phyloP scores from a whole-genome alignment of 305 asterid species.

The Solanum hybrid region DNA sequence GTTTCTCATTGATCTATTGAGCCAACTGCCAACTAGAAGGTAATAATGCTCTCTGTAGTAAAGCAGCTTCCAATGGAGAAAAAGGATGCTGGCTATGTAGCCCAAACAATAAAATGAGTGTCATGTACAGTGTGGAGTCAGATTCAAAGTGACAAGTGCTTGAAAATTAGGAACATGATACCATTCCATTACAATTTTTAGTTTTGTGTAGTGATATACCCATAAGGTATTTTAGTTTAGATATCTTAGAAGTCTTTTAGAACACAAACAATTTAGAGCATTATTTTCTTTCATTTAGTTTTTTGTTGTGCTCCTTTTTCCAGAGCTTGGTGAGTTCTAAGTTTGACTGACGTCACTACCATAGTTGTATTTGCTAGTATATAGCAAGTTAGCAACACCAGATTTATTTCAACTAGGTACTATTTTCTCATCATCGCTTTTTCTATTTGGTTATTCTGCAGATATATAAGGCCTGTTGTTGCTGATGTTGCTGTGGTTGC shows the following conservation, averaged over 20 bases:
- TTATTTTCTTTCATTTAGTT: background rate
- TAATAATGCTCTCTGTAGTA: conserved; percentile 13
- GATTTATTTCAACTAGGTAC: background rate
- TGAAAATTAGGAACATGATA: background rate
- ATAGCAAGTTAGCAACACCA: background rate
- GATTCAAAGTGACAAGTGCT: background rate
- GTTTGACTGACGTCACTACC: background rate
- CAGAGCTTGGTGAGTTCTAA: background rate
- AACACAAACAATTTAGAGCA: background rate
- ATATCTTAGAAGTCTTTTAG: background rate
- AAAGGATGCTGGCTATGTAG: background rate
- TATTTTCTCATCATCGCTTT: conserved; percentile 1
- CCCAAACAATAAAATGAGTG: background rate
- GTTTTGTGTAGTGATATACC: background rate
- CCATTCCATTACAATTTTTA: background rate
- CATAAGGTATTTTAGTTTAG: background rate
- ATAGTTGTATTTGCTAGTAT: background rate
- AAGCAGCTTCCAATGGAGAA: background rate
- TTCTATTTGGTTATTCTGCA: conserved; percentile 23
- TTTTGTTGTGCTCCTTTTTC: background rate
- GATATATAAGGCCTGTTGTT: conserved; percentile 83
- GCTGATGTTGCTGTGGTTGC: conserved; percentile 95
- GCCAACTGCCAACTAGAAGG: conserved; percentile 98
- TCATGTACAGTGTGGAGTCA: background rate
- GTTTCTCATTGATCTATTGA: conserved; percentile 94